Conservation (phyloP, 2,329 filamentous ascomycete genomes). For the Verticillium isaacii region DNA sequence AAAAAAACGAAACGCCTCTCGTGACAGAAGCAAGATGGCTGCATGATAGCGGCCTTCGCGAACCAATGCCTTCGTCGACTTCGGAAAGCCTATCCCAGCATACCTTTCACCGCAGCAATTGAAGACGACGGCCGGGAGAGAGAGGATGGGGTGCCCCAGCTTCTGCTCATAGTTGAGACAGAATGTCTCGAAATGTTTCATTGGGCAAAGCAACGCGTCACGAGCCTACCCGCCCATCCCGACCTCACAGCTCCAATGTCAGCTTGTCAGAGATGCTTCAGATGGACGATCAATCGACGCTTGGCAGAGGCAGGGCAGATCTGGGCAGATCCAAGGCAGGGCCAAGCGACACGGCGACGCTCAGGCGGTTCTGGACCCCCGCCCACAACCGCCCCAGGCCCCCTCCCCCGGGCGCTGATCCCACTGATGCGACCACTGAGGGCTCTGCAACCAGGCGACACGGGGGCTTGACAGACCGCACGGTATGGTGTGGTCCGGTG, state of each 20-base stretch:
- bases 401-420: neutral
- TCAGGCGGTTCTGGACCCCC: neutral
- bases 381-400: neutral
- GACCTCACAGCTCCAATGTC: neutral
- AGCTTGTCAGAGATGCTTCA: neutral
- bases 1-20: neutral
- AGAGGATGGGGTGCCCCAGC: neutral
- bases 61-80: neutral
- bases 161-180: neutral
- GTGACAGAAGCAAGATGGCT: neutral
- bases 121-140: neutral
- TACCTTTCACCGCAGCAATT: neutral
- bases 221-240: neutral
- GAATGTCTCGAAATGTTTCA: neutral
- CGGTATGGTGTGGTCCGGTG: neutral
- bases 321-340: neutral
- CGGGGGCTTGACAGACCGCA: neutral
- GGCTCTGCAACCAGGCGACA: neutral
- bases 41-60: neutral
- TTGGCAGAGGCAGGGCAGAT: neutral
- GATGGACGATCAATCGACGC: neutral
- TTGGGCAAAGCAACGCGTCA: neutral
- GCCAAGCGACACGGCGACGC: neutral
- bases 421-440: neutral
- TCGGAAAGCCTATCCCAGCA: neutral